Percentiles rank a stretch among this genome's conserved stretches.
Evolutionary conservation across 2,329 filamentous ascomycete genomes (phyloP).

Genomic region (Epichloe elymi): DNA sequence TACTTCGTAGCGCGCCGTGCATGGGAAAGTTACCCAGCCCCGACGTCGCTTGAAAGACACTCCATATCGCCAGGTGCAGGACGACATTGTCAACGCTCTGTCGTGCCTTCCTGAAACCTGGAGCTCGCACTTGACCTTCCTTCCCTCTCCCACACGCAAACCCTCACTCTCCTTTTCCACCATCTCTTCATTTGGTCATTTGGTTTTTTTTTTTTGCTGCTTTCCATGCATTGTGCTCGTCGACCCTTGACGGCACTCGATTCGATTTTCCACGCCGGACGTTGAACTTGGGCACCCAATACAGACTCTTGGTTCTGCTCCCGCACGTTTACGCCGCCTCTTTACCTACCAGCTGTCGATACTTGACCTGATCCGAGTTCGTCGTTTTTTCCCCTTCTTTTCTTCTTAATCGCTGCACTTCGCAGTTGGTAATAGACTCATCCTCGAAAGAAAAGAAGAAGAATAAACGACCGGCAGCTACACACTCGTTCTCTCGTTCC

Average conservation of each 20-base stretch:
- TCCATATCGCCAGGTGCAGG: not conserved
- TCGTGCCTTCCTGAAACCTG: not conserved
- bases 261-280: constrained; percentile 1
- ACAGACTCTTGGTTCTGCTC: not conserved
- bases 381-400: not conserved
- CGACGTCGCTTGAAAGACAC: not conserved
- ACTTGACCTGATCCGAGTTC: not conserved
- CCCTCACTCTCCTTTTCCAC: not conserved
- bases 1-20: too few relatives aligned
- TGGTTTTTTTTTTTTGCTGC: not conserved
- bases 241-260: not conserved
- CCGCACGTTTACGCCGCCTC: not conserved
- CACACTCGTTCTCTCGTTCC: not conserved
- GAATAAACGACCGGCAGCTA: not conserved
- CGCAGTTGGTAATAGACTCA: not conserved
- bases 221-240: not conserved
- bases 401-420: not conserved
- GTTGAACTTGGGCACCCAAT: not conserved
- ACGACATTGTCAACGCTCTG: not conserved
- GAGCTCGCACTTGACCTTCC: not conserved
- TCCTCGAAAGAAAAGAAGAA: not conserved
- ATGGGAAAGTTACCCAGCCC: too few relatives aligned
- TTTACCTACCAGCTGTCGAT: not conserved
- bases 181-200: not conserved
- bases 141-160: not conserved